Evolutionary conservation across 768 basidiomycete species (phyloP), one percentile per base, ranked within the genome.

Genomic region (Russula lepida): DNA sequence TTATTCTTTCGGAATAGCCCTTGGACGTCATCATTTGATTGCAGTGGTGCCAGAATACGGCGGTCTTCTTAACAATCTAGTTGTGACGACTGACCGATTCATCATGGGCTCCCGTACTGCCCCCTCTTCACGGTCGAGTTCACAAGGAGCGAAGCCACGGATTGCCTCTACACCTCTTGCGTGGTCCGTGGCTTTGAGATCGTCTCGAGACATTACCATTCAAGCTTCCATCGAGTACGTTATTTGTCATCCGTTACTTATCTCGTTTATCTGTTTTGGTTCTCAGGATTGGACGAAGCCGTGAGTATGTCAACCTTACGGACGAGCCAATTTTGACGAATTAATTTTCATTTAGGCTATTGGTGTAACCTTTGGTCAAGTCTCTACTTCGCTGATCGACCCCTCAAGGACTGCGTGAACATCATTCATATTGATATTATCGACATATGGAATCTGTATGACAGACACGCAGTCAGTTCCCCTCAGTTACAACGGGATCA

Each of bases 181-280:
- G 48, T 11, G 48, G 17, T 19, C 7, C 43, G 21, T 28, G 15
- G 60, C 60, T 4, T 43, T 50, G 49, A 41, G 60, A 51, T n/a
- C 27, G 12, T 51, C 17, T 28, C 49, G 15, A 15, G 28, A 49
- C 15, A 13, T 55, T 4, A 33, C 11, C 19, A 33, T 61, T 23
- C 41, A 37, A n/a, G 37, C 60, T 9, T 56, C 60, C 6, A 56
- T 61, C 48, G 48, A 41, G 60, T 47, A 39, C 35, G 59, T 59
- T 23, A 8, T 41, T 32, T 3, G 11, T 28, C 19, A 35, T 3
- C 15, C 17, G 3, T 13, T 1, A 47, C 51, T 47, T 6, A 6
- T 15, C 19, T 28, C 21, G n/a, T 21, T 37, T 0, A 30, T 21
- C 1, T 0, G n/a, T 11, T 35, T 43, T 25, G 19, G 0, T 4